Conservation (phyloP, 495 filamentous ascomycete species). For the Staphylotrichum tortipilum region DNA sequence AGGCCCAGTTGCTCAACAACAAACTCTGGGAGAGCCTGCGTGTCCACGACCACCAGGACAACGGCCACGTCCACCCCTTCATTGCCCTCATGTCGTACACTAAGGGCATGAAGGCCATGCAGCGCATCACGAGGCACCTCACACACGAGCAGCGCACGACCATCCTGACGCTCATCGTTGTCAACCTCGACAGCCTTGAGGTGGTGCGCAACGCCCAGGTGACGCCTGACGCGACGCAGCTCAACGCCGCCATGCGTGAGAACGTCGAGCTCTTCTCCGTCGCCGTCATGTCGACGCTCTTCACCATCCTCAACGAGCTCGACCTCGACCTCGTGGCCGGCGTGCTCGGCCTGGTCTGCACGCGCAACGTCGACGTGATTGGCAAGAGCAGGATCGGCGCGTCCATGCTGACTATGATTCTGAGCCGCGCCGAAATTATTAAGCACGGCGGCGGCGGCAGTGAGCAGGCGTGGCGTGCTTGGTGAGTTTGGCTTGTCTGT, state of each 20-base stretch:
- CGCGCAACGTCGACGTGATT: slow-evolving; percentile 68
- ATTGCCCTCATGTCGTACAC: slow-evolving; percentile 89
- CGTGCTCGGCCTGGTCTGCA: slow-evolving; percentile 74
- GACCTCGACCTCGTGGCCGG: slow-evolving; percentile 84
- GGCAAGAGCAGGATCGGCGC: slow-evolving; percentile 78
- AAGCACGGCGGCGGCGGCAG: slow-evolving; percentile 64
- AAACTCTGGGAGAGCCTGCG: slow-evolving; percentile 77
- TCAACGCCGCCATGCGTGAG: slow-evolving; percentile 67
- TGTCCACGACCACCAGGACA: slow-evolving; percentile 81
- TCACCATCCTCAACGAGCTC: slow-evolving; percentile 82
- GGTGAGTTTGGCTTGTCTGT: slow-evolving; percentile 43
- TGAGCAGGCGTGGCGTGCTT: slow-evolving; percentile 71
- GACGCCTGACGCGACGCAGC: slow-evolving; percentile 56
- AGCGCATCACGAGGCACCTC: slow-evolving; percentile 88
- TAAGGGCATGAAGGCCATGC: slow-evolving; percentile 94
- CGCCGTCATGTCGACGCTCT: slow-evolving; percentile 79
- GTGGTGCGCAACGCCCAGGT: slow-evolving; percentile 74
- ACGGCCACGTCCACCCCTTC: slow-evolving; percentile 76
- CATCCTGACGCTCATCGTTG: slow-evolving; percentile 86
- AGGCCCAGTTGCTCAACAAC: slow-evolving; percentile 62
- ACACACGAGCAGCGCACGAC: slow-evolving; percentile 86
- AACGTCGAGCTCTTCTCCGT: slow-evolving; percentile 84
- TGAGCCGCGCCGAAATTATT: slow-evolving; percentile 86
- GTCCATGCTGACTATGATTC: slow-evolving; percentile 85
- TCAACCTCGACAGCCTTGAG: slow-evolving; percentile 87